These are phyloP conservation scores for Gastrodia elata DNA, from an alignment of 106 monocot species.

Conservation along the genomic window DNA sequence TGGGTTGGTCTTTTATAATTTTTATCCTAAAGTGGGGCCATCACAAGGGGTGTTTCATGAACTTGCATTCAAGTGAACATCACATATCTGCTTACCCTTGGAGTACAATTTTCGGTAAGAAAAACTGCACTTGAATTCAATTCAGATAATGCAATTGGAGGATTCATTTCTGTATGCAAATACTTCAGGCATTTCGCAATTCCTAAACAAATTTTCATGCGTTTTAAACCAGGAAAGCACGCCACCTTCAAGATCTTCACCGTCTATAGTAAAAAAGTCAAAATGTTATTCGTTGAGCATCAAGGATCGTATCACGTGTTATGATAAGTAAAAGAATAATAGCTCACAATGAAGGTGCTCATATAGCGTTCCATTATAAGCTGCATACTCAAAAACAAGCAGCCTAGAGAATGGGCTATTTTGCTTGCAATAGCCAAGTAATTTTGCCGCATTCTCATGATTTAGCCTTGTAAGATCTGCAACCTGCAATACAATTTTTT, in stretches of 20 bases:
- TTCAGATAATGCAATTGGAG: conserved; percentile 65
- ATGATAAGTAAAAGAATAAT: too few relatives aligned
- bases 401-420: conserved; percentile 75
- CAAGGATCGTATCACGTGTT: too few relatives aligned
- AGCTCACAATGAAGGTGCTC: conserved; percentile 94
- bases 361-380: conserved; percentile 91
- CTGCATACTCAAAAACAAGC: conserved; percentile 93
- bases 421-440: conserved; percentile 85
- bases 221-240: conserved; percentile 79
- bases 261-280: neutral
- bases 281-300: too few relatives aligned
- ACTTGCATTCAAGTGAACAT: neutral
- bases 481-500: conserved; percentile 35
- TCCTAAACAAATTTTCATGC: conserved; percentile 79
- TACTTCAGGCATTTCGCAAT: conserved; percentile 75
- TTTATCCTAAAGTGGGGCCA: too few relatives aligned
- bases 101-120: conserved; percentile 93
- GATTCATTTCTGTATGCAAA: conserved; percentile 82
- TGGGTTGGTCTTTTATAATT: neutral
- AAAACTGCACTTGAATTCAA: conserved; percentile 67
- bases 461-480: conserved; percentile 69
- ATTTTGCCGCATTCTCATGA: conserved; percentile 67
- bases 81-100: conserved; percentile 51
- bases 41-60: neutral
- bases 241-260: conserved; percentile 58